Evolutionary conservation across 1,139 yeast species (phyloP).

Genomic region (Kodamaea sp.): DNA sequence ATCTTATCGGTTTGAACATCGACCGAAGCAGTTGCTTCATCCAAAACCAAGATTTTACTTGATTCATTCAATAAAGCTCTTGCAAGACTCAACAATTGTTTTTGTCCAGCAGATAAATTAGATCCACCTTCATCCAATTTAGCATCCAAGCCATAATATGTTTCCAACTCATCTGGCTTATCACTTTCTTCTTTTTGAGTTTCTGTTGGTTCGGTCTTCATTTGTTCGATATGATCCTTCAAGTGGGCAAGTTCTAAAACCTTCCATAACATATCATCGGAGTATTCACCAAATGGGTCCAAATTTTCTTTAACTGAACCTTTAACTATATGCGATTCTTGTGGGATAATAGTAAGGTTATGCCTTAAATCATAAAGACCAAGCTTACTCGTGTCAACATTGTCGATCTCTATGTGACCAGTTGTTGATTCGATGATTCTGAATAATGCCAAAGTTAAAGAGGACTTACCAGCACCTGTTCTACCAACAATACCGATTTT

Average conservation of each 20-base stretch:
- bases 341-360: constrained; percentile 30
- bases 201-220: constrained; percentile 24
- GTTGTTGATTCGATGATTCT: constrained; percentile 27
- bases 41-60: constrained; percentile 22
- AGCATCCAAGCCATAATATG: constrained; percentile 17
- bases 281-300: constrained; percentile 25
- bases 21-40: constrained; percentile 28
- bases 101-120: constrained; percentile 23
- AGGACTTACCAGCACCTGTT: constrained; percentile 33
- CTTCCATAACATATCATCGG: constrained; percentile 27
- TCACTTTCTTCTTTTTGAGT: constrained; percentile 16
- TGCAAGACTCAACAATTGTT: constrained; percentile 21
- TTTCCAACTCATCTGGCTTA: constrained; percentile 13
- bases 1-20: constrained; percentile 27
- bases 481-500: constrained; percentile 32
- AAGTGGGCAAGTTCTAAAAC: constrained; percentile 28
- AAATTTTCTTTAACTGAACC: constrained; percentile 29
- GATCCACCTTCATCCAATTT: constrained; percentile 19
- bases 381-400: constrained; percentile 21
- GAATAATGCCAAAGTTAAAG: constrained; percentile 29
- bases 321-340: constrained; percentile 29
- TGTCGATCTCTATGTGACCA: constrained; percentile 28
- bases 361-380: constrained; percentile 28
- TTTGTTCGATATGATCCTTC: constrained; percentile 25
- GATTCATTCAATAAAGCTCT: constrained; percentile 19